Evolutionary conservation across 2,329 filamentous ascomycete species (phyloP).

Genomic region (Phialemonium atrogriseum): DNA sequence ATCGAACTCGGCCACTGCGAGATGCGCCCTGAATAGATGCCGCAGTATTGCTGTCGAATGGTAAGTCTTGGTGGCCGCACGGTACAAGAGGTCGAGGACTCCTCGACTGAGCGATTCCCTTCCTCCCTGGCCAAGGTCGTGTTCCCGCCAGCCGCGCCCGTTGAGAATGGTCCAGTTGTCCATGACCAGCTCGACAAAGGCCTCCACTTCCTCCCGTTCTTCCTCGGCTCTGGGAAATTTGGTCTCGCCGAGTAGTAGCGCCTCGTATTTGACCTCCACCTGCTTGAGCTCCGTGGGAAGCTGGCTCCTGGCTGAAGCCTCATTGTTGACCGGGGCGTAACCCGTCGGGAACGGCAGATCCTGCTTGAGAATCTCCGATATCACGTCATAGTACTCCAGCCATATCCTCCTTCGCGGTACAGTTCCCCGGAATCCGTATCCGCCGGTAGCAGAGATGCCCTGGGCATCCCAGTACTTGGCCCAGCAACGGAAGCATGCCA

Average conservation of each 20-base stretch:
- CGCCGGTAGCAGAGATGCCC: slow-evolving; percentile 38
- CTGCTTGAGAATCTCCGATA: slow-evolving; percentile 68
- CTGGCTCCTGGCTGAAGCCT: slow-evolving; percentile 48
- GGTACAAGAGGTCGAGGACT: slow-evolving; percentile 82
- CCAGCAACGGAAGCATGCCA: slow-evolving; percentile 59
- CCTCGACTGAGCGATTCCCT: slow-evolving; percentile 66
- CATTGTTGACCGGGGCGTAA: slow-evolving; percentile 33
- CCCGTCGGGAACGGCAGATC: slow-evolving; percentile 52
- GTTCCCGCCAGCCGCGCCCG: slow-evolving; percentile 70
- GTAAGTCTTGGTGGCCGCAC: slow-evolving; percentile 85
- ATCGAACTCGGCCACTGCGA: slow-evolving; percentile 84
- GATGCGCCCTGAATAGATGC: slow-evolving; percentile 79
- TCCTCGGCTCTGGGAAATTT: slow-evolving; percentile 79
- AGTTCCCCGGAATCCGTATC: slow-evolving; percentile 49
- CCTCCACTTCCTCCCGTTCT: slow-evolving; percentile 69
- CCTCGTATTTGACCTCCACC: slow-evolving; percentile 73
- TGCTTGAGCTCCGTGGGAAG: slow-evolving; percentile 70
- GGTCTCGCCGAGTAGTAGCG: slow-evolving; percentile 67
- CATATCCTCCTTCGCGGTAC: slow-evolving; percentile 64
- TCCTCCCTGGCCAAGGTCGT: slow-evolving; percentile 74
- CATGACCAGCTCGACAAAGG: slow-evolving; percentile 71
- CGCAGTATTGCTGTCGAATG: slow-evolving; percentile 87
- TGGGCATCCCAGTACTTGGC: slow-evolving; percentile 55
- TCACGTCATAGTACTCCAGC: slow-evolving; percentile 73
- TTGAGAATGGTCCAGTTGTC: slow-evolving; percentile 79